Percentiles rank a stretch among this genome's conserved stretches.
phyloP scores from a whole-genome alignment of 441 rosid species.

The Pelargonium fulgidum region DNA sequence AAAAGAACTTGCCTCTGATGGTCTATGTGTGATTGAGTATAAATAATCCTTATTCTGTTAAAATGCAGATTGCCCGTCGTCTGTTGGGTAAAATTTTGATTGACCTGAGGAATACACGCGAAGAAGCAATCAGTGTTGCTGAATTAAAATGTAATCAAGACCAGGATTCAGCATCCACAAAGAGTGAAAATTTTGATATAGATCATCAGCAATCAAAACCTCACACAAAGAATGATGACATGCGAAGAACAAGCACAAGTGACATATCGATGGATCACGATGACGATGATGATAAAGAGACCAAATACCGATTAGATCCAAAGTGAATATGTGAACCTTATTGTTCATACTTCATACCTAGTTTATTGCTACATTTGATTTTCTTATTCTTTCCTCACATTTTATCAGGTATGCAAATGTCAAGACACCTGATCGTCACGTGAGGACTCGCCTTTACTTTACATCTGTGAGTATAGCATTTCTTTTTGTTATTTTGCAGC shows the following conservation, averaged over 20 bases:
- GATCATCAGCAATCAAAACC: constrained; percentile 55
- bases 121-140: constrained; percentile 90
- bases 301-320: constrained; percentile 96
- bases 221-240: constrained; percentile 49
- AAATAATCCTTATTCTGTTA: constrained; percentile 6
- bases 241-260: constrained; percentile 60
- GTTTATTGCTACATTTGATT: constrained; percentile 11
- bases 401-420: constrained; percentile 87
- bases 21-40: background rate
- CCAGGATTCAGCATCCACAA: constrained; percentile 33
- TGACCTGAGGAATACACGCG: constrained; percentile 90
- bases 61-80: constrained; percentile 82
- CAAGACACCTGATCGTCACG: constrained; percentile 97
- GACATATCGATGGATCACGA: constrained; percentile 68
- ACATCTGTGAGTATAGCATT: constrained; percentile 69
- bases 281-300: constrained; percentile 96
- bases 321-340: constrained; percentile 36
- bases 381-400: constrained; percentile 12
- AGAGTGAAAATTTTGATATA: constrained; percentile 44
- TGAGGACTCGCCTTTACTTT: constrained; percentile 95
- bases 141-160: constrained; percentile 80
- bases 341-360: constrained; percentile 8
- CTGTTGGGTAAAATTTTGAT: constrained; percentile 94
- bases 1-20: background rate
- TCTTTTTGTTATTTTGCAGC: background rate